A percentile compares a stretch with the other conserved stretches of the same genome.
Evolutionary conservation across 768 basidiomycete species (phyloP).

Genomic region (Boletus rufocinnamomeus): DNA sequence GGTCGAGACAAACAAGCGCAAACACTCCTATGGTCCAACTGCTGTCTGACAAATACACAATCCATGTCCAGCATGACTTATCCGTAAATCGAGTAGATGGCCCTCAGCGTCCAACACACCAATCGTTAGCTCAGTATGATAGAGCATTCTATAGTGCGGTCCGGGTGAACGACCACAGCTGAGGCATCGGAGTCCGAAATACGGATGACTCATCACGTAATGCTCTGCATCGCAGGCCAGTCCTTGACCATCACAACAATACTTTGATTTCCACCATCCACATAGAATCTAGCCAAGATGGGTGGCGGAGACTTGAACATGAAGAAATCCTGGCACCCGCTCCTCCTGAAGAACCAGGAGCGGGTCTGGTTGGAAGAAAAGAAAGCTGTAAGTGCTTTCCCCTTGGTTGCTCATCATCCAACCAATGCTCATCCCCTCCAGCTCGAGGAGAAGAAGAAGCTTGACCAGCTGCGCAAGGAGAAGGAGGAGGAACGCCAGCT

Average conservation of each 20-base stretch:
- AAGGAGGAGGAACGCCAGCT: slow-evolving; percentile 97
- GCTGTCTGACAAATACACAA: background rate
- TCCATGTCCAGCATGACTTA: background rate
- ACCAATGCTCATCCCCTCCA: slow-evolving; percentile 36
- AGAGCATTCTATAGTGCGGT: background rate
- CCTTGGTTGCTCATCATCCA: background rate
- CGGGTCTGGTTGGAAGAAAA: slow-evolving; percentile 99
- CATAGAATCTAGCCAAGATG: slow-evolving; percentile 63
- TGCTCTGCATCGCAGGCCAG: background rate
- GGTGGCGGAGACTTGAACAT: slow-evolving; percentile 98
- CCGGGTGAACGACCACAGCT: background rate
- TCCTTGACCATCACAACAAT: slow-evolving; percentile 14
- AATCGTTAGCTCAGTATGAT: background rate
- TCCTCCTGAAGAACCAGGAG: slow-evolving; percentile 98
- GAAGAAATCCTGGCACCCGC: slow-evolving; percentile 99
- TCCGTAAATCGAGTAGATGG: background rate
- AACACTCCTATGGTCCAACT: slow-evolving; percentile 20
- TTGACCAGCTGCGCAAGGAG: slow-evolving; percentile 95
- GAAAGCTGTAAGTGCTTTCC: slow-evolving; percentile 69
- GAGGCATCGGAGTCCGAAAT: background rate
- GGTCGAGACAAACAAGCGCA: slow-evolving; percentile 32
- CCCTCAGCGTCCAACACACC: background rate
- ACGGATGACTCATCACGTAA: slow-evolving; percentile 1
- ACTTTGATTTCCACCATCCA: slow-evolving; percentile 3
- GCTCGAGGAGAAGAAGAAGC: slow-evolving; percentile 99